phyloP scores from a whole-genome alignment of 1,284 basidiomycete species.

The Bondarzewia mesenterica region DNA sequence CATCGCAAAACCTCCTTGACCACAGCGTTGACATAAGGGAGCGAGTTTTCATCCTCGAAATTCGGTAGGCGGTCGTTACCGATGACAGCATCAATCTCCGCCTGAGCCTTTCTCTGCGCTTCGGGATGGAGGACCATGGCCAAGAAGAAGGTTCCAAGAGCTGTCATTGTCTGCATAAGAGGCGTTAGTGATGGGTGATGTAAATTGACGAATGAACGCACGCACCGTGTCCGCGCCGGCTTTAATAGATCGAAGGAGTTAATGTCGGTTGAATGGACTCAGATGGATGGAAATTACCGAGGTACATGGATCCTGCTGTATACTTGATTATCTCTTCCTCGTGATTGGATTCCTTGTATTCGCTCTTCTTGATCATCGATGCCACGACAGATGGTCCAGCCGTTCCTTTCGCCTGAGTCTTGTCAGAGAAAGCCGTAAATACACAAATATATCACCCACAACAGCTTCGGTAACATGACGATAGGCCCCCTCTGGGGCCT shows the following conservation, averaged over 20 bases:
- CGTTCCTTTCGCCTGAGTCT: background rate
- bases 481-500: conserved; percentile 10
- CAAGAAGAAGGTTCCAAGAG: conserved; percentile 11
- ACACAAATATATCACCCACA: conserved; percentile 1
- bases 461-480: conserved; percentile 10
- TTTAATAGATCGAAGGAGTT: background rate
- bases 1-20: conserved; percentile 14
- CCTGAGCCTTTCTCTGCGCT: conserved; percentile 10
- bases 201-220: background rate
- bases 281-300: background rate
- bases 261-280: too few relatives aligned
- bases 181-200: background rate
- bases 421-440: background rate
- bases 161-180: conserved; percentile 5
- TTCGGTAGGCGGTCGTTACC: conserved; percentile 11
- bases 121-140: conserved; percentile 14
- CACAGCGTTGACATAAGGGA: conserved; percentile 13
- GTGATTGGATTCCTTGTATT: background rate
- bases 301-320: background rate
- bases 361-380: background rate
- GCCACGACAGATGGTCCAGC: background rate
- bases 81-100: conserved; percentile 12
- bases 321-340: background rate
- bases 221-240: conserved; percentile 12
- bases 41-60: conserved; percentile 7